phyloP scores from a whole-genome alignment of 495 filamentous ascomycete genomes.

The Penicillium manginii region DNA sequence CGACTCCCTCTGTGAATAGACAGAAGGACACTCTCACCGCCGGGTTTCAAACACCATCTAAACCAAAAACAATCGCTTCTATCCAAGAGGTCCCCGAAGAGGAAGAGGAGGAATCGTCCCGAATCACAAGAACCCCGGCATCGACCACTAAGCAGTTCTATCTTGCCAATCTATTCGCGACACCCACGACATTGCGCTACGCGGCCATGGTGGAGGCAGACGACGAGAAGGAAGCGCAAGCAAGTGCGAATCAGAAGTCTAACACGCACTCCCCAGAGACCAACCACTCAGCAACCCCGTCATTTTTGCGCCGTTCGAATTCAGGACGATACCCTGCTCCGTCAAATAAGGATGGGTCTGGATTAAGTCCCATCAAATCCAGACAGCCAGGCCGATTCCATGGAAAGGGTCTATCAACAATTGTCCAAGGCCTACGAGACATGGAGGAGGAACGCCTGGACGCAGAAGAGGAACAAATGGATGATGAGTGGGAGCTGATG shows the following conservation, averaged over 20 bases:
- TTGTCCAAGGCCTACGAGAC: slow-evolving; percentile 76
- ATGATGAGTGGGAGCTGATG: slow-evolving; percentile 83
- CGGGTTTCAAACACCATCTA: slow-evolving; percentile 47
- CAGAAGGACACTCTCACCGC: slow-evolving; percentile 35
- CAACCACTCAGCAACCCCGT: slow-evolving; percentile 60
- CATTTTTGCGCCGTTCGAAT: slow-evolving; percentile 69
- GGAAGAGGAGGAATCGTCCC: slow-evolving; percentile 37
- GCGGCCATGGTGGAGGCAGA: slow-evolving; percentile 46
- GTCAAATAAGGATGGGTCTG: slow-evolving; percentile 19
- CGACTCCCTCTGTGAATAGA: slow-evolving; percentile 43
- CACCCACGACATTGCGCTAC: slow-evolving; percentile 58
- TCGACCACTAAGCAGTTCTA: slow-evolving; percentile 64
- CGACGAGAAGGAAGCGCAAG: slow-evolving; percentile 23
- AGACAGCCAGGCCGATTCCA: slow-evolving; percentile 66
- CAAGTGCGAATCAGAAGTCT: slow-evolving; percentile 23
- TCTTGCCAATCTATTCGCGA: slow-evolving; percentile 65
- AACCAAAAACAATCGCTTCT: slow-evolving; percentile 32
- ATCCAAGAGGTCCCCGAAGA: slow-evolving; percentile 38
- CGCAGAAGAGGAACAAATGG: slow-evolving; percentile 74
- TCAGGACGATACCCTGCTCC: slow-evolving; percentile 31
- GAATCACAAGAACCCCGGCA: slow-evolving; percentile 61
- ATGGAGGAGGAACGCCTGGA: slow-evolving; percentile 79
- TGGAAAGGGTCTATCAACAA: slow-evolving; percentile 73
- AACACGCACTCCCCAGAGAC: slow-evolving; percentile 16
- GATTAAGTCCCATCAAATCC: slow-evolving; percentile 51